Percentiles rank a stretch among this genome's conserved stretches.
These are phyloP conservation scores for Thalia dealbata DNA, from an alignment of 176 grass and related monocot genomes.

Conservation along the genomic window DNA sequence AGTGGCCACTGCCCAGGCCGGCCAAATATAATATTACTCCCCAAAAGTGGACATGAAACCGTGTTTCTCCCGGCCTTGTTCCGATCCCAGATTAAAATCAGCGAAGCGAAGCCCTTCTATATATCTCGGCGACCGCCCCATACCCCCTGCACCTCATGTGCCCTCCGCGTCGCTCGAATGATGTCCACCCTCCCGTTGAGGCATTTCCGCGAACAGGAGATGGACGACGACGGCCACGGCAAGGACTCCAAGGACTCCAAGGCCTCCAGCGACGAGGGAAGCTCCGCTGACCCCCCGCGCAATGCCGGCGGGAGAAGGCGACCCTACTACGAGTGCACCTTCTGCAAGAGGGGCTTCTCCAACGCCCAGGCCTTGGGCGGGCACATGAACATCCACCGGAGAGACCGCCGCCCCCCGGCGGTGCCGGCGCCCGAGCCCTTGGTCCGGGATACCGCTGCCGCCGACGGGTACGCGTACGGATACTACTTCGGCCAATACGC, in stretches of 20 bases:
- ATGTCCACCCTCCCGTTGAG: background rate
- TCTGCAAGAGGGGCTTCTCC: constrained; percentile 71
- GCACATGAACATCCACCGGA: constrained; percentile 85
- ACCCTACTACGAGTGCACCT: constrained; percentile 68
- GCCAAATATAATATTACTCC: background rate
- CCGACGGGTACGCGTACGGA: background rate
- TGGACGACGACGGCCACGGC: background rate
- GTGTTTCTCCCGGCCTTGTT: background rate
- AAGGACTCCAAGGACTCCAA: background rate
- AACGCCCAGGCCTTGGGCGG: constrained; percentile 76
- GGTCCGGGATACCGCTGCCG: background rate
- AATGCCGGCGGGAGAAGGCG: background rate
- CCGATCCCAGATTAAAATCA: too few species aligned
- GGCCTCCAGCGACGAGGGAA: background rate
- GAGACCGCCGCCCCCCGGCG: constrained; percentile 20
- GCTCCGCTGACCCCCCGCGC: background rate
- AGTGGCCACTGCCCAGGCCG: background rate
- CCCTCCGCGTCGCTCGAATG: too few species aligned
- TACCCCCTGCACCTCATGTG: too few species aligned
- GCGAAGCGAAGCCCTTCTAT: too few species aligned
- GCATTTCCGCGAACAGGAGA: background rate
- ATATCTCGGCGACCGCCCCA: too few species aligned
- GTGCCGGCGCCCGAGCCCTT: background rate
- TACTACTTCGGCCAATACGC: too few species aligned
- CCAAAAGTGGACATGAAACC: background rate